Base-by-base conservation (phyloP, 164 flowering plant species). In the Warburgia ugandensis region DNA sequence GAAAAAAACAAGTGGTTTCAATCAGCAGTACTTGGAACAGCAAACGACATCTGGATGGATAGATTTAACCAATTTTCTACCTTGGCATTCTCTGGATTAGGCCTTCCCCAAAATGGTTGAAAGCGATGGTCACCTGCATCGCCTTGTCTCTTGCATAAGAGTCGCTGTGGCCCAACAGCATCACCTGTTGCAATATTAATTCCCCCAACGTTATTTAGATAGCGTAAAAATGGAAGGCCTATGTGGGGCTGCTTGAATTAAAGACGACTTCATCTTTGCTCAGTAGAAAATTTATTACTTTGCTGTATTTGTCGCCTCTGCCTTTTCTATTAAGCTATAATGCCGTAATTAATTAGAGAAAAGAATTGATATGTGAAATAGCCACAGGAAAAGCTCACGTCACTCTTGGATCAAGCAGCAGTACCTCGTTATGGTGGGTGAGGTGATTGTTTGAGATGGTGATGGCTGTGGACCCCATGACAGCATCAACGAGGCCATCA, bases 61-160 rank as follows among this genome's bases (percentile, higher is more conserved):
- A 9, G 9, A 33, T n/a, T 29, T 1, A 11, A n/a, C 1, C 13
- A 30, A 6, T 6, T 8, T 17, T 21, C 41, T 74, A 86, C 97
- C 97, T 85, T 32, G 98, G 98, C 98, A 91, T 91, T 64, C 98
- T 81, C 76, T 91, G 97, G 55, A 91, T 85, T 40, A 91, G 92
- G 39, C 96, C 96, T 66, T 70, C 81, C 12, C 97, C 97, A 47
- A 91, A 91, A 53, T 91, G 97, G 72, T 91, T 91, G 75, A 70
- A 91, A 25, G 96, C 98, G 50, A 91, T 91, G 31, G 98, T 91
- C 30, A 87, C 98, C 66, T 91, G 98, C 98, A 91, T 91, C 16
- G 48, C 71, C 77, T 83, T 91, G 74, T 91, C 98, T 56, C 72
- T 70, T 1, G 33, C 48, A 56, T 91, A 91, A 13, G 88, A 74